These are phyloP conservation scores for Colletotrichum tanaceti DNA, from an alignment of 2,329 filamentous ascomycete species.

Conservation along the genomic window DNA sequence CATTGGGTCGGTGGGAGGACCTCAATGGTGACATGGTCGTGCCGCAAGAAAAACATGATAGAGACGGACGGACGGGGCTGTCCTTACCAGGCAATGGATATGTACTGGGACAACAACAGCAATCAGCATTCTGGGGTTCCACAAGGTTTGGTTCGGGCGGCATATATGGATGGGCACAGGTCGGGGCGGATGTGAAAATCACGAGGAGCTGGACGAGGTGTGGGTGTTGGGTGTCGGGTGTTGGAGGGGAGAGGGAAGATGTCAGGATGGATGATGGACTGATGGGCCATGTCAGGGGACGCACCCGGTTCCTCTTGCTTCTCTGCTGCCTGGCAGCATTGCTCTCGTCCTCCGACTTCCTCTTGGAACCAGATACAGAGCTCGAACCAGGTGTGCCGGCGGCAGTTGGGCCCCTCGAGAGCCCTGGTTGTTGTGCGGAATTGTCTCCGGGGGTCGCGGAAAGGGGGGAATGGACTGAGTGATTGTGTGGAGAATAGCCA, in stretches of 20 bases:
- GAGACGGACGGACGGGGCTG: slow-evolving; percentile 4
- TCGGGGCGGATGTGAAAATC: slow-evolving; percentile 24
- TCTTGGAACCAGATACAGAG: slow-evolving; percentile 45
- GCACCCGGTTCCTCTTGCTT: slow-evolving; percentile 70
- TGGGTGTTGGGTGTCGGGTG: background rate
- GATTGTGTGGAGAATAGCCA: slow-evolving; percentile 45
- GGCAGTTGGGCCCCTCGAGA: slow-evolving; percentile 30
- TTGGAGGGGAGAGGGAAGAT: slow-evolving; percentile 4
- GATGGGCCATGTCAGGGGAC: slow-evolving; percentile 44
- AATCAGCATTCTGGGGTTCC: slow-evolving; percentile 35
- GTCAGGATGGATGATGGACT: background rate
- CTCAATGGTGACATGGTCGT: background rate
- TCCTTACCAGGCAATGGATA: slow-evolving; percentile 70
- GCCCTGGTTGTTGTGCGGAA: slow-evolving; percentile 54
- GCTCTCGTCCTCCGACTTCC: slow-evolving; percentile 57
- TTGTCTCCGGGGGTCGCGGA: slow-evolving; percentile 59
- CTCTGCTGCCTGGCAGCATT: slow-evolving; percentile 61
- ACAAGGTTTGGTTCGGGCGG: slow-evolving; percentile 5
- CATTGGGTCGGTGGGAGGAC: slow-evolving; percentile 44
- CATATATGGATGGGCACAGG: slow-evolving; percentile 2
- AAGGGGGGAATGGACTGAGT: slow-evolving; percentile 44
- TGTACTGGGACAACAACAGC: slow-evolving; percentile 57
- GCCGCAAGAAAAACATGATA: slow-evolving; percentile 1
- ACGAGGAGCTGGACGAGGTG: slow-evolving; percentile 2
- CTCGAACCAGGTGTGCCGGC: slow-evolving; percentile 27